Evolutionary conservation across 495 filamentous ascomycete genomes (phyloP).

Genomic region (Podospora conica): DNA sequence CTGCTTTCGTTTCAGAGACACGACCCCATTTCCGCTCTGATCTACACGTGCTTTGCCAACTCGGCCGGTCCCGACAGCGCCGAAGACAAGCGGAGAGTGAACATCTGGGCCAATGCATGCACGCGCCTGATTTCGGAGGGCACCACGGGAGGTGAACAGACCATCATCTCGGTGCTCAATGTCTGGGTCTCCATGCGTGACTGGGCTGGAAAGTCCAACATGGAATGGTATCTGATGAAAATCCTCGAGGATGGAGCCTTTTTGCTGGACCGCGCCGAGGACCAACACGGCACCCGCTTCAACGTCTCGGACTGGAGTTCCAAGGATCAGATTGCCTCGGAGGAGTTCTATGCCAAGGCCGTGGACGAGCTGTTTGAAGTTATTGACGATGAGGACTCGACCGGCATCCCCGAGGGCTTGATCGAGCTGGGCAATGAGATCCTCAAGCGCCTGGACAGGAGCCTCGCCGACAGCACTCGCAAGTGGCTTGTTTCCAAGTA

Average conservation of each 20-base stretch:
- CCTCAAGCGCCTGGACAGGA: conserved; percentile 66
- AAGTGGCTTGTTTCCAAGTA: conserved; percentile 82
- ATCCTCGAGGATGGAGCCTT: conserved; percentile 89
- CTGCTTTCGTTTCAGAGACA: conserved; percentile 79
- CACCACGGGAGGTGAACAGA: conserved; percentile 50
- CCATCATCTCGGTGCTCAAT: conserved; percentile 67
- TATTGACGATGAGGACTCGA: conserved; percentile 69
- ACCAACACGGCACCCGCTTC: conserved; percentile 58
- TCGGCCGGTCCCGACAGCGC: conserved; percentile 72
- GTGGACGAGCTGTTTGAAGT: conserved; percentile 78
- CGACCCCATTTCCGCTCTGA: conserved; percentile 76
- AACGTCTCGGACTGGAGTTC: conserved; percentile 57
- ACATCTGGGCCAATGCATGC: conserved; percentile 83
- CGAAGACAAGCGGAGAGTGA: conserved; percentile 64
- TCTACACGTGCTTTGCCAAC: conserved; percentile 85
- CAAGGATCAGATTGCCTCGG: conserved; percentile 69
- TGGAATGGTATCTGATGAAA: conserved; percentile 91
- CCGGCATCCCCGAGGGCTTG: conserved; percentile 78
- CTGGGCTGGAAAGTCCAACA: conserved; percentile 80
- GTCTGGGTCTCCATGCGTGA: conserved; percentile 79
- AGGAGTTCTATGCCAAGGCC: conserved; percentile 84
- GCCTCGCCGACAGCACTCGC: conserved; percentile 62
- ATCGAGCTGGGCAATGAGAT: conserved; percentile 78
- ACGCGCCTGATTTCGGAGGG: conserved; percentile 63
- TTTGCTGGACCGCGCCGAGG: conserved; percentile 70